These are phyloP conservation scores for Nitzschia sp. DNA, from an alignment of 108 stramenopile species.

Conservation along the genomic window DNA sequence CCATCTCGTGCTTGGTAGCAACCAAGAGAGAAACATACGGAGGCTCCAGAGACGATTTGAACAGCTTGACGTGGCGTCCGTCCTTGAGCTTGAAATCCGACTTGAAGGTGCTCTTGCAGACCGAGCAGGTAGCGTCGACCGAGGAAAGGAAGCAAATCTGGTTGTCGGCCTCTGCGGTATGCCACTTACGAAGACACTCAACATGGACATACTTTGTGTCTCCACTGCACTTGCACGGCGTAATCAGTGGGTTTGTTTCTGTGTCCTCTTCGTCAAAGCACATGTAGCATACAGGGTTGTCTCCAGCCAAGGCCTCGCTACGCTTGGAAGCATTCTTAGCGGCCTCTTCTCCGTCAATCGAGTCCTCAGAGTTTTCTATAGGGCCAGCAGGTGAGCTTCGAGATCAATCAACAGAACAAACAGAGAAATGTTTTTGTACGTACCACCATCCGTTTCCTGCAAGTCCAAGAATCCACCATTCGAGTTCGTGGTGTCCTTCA, in stretches of 20 bases:
- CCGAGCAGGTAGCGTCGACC: constrained; percentile 94
- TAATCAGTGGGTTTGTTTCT: constrained; percentile 79
- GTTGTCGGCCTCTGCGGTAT: constrained; percentile 90
- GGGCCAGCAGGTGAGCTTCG: neutral
- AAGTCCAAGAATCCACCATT: constrained; percentile 81
- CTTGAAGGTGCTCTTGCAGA: constrained; percentile 97
- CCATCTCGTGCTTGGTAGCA: constrained; percentile 96
- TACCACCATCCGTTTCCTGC: constrained; percentile 86
- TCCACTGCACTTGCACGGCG: constrained; percentile 88
- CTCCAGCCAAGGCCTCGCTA: constrained; percentile 36
- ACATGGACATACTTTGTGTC: constrained; percentile 90
- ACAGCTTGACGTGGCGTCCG: constrained; percentile 86
- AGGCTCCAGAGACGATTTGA: constrained; percentile 92
- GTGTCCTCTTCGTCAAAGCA: constrained; percentile 95
- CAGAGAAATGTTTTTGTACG: constrained; percentile 34
- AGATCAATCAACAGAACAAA: neutral
- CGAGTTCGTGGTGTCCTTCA: constrained; percentile 86
- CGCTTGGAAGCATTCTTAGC: constrained; percentile 8
- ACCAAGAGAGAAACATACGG: constrained; percentile 95
- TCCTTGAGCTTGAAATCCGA: constrained; percentile 92
- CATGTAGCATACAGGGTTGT: constrained; percentile 94
- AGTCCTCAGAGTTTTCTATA: constrained; percentile 86
- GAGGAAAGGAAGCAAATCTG: constrained; percentile 94
- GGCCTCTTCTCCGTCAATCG: constrained; percentile 41
- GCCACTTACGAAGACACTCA: constrained; percentile 89